phyloP scores from a whole-genome alignment of 1,284 basidiomycete species.

The Fomitiporia mediterranea region DNA sequence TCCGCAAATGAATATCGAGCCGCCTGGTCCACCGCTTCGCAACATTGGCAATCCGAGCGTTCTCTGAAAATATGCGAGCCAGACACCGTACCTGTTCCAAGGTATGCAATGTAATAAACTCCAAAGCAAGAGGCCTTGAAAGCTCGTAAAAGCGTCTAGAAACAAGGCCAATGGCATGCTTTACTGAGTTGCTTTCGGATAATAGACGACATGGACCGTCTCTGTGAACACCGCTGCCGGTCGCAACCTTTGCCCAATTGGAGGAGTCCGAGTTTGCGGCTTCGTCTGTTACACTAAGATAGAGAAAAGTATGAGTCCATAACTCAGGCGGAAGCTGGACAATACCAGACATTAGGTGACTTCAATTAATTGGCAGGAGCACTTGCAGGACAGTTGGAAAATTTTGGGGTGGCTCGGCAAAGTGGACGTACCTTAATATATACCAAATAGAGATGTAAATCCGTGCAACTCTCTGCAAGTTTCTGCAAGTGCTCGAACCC shows the following conservation, averaged over 20 bases:
- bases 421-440: no score
- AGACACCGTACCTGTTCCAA: not conserved
- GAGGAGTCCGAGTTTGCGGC: not conserved
- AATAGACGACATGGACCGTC: not conserved
- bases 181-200: not conserved
- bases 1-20: not conserved
- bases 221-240: not conserved
- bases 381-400: no score
- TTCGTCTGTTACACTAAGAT: conserved; percentile 1
- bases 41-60: not conserved
- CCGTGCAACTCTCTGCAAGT: no score
- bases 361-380: no score
- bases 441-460: no score
- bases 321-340: conserved; percentile 1
- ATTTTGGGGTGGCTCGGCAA: no score
- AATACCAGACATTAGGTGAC: no score
- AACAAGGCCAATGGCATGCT: conserved; percentile 7
- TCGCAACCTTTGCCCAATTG: not conserved
- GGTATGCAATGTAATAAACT: not conserved
- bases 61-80: not conserved
- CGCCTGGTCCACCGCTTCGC: conserved; percentile 1
- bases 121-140: conserved; percentile 1
- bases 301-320: conserved; percentile 5
- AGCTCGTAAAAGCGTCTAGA: conserved; percentile 7
- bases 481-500: no score